phyloP scores from a whole-genome alignment of 2,329 filamentous ascomycete species.

The Xylaria sp. region DNA sequence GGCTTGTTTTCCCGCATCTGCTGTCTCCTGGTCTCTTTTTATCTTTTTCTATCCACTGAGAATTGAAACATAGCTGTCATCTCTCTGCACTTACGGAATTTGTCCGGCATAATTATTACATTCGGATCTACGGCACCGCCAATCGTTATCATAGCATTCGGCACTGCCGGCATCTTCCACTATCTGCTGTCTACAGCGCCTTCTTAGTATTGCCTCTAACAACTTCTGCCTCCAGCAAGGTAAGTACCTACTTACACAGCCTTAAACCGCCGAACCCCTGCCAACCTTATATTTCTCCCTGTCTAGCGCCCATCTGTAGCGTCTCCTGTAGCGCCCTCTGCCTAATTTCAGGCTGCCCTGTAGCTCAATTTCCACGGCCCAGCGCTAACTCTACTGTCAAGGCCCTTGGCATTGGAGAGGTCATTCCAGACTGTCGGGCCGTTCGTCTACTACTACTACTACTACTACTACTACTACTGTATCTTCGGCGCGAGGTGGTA shows the following conservation, averaged over 20 bases:
- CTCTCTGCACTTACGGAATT: background rate
- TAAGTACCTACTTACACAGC: too few species aligned
- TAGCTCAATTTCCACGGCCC: conserved; percentile 6
- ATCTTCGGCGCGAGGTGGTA: too few species aligned
- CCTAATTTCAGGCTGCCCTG: background rate
- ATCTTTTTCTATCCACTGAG: background rate
- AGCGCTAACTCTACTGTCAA: background rate
- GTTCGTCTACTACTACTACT: background rate
- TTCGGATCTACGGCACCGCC: conserved; percentile 10
- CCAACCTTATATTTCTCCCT: background rate
- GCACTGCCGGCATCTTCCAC: conserved; percentile 14
- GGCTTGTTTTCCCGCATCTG: background rate
- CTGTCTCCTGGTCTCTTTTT: background rate
- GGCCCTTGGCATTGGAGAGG: conserved; percentile 30
- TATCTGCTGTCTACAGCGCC: too few species aligned
- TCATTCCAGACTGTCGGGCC: conserved; percentile 20
- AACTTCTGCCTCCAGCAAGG: too few species aligned
- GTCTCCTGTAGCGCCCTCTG: background rate
- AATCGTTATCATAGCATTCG: conserved; percentile 7
- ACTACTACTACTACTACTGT: too few species aligned
- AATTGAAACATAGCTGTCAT: too few species aligned
- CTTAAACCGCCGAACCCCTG: background rate
- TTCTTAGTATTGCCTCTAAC: too few species aligned
- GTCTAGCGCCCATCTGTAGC: conserved; percentile 12
- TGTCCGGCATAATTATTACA: background rate